A percentile compares a stretch with the other conserved stretches of the same genome.
Evolutionary conservation across 345 rosid genomes (phyloP).

Genomic region (Eucalyptus shirleyi): DNA sequence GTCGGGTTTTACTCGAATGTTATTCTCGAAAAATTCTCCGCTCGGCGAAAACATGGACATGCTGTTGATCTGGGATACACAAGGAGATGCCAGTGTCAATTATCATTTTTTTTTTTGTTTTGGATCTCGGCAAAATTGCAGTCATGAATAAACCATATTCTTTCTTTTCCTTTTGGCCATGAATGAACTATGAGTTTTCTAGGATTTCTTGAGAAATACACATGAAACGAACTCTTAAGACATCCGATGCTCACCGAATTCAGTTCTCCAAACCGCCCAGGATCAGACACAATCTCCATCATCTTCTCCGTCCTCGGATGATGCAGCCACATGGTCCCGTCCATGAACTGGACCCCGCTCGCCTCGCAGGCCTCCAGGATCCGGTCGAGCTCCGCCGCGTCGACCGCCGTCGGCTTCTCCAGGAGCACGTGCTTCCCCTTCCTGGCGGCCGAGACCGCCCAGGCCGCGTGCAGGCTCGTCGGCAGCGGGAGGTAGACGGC

Average conservation of each 20-base stretch:
- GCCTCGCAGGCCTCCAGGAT: constrained; percentile 47
- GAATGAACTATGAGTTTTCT: neutral
- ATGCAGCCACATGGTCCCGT: constrained; percentile 67
- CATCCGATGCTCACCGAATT: neutral
- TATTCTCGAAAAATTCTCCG: constrained; percentile 5
- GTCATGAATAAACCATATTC: neutral
- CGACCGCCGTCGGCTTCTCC: constrained; percentile 56
- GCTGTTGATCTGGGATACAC: constrained; percentile 21
- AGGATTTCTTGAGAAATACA: neutral
- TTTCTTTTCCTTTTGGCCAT: neutral
- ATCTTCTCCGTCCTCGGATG: constrained; percentile 52
- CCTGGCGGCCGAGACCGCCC: constrained; percentile 48
- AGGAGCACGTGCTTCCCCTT: constrained; percentile 49
- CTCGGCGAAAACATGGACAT: constrained; percentile 19
- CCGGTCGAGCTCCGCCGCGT: constrained; percentile 39
- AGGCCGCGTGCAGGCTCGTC: constrained; percentile 27
- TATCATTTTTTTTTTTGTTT: neutral
- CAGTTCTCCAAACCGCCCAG: constrained; percentile 26
- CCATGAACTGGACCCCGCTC: constrained; percentile 72
- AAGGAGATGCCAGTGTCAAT: neutral
- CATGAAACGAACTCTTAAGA: neutral
- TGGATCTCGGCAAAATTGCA: neutral
- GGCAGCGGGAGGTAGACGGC: constrained; percentile 60
- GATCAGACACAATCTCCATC: constrained; percentile 30
- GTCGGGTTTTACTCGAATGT: constrained; percentile 30